Conservation (phyloP, 371 early-diverging fungal species). For the Nematocida homosporus region DNA sequence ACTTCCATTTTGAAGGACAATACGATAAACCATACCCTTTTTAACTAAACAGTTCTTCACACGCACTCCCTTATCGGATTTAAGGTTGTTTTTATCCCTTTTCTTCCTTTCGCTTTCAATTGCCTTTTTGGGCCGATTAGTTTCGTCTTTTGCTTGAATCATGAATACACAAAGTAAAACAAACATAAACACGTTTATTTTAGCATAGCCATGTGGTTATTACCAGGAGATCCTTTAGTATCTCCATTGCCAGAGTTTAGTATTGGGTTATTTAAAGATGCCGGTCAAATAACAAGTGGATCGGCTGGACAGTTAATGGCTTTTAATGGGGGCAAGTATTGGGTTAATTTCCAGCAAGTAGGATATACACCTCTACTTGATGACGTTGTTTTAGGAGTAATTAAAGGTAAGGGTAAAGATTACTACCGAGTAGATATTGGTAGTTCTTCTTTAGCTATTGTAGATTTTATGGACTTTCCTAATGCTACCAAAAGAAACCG, state of each 20-base stretch:
- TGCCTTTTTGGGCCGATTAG: conserved; percentile 5
- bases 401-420: conserved; percentile 57
- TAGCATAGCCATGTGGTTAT: conserved; percentile 32
- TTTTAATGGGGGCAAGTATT: conserved; percentile 21
- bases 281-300: background rate
- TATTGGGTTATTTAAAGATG: conserved; percentile 27
- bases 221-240: conserved; percentile 10
- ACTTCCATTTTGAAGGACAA: background rate
- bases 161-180: conserved; percentile 19
- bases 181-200: conserved; percentile 1
- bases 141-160: conserved; percentile 11
- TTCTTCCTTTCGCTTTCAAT: conserved; percentile 10
- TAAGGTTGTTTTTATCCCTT: conserved; percentile 4
- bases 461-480: conserved; percentile 62
- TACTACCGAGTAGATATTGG: conserved; percentile 60
- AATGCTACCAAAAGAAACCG: conserved; percentile 68
- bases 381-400: conserved; percentile 63
- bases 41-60: background rate
- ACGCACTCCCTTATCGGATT: conserved; percentile 1
- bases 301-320: conserved; percentile 25
- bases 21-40: conserved; percentile 35
- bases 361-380: conserved; percentile 58
- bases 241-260: background rate
- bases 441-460: conserved; percentile 23
- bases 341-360: conserved; percentile 41